Base-by-base conservation (phyloP, 1,284 basidiomycete species). In the Cutaneotrichosporon sp. region DNA sequence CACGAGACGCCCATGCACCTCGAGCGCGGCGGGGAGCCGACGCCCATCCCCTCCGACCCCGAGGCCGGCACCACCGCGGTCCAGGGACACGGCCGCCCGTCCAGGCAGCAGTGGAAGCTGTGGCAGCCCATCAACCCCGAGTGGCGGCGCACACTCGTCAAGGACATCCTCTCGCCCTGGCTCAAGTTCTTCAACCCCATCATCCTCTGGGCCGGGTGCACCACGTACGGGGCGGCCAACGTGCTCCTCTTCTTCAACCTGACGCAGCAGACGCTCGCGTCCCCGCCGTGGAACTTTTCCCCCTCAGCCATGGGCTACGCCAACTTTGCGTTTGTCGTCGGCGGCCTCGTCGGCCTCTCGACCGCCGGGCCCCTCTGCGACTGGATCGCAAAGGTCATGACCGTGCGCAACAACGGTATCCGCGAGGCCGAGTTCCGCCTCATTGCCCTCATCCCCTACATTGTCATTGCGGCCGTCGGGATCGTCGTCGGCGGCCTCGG, bases 351-450 rank as follows among this genome's bases (percentile, higher is more conserved):
- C 11, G 65, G 65, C 24, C 56, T 66, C n/a, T 33, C 59, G 2
- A 61, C 65, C 2, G 65, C 62, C 0, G 65, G 65, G 6, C 47
- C 52, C 2, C 27, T 66, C 18, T 58, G 51, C 14, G 65, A 66
- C 56, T 63, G 53, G 46, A 24, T 63, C 25, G 51, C 59, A 14
- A 55, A 58, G n/a, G 25, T 18, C 14, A 52, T 57, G 47, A 63
- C 65, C 1, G 22, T 33, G 43, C 54, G 59, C 18, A 66, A 66
- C 56, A 47, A 42, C 45, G 56, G 56, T 18, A 34, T 66, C 11
- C 62, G 65, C 34, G 65, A 66, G 50, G 62, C 65, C 31, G 65
- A 66, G 49, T 60, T 61, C 34, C 65, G 65, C 27, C 65, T 66
- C 4, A 56, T 56, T 20, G 56, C 62, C 2, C 59, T 66, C 47